Conservation (phyloP, 805 yeast species). For the Kuraishia ogatae region DNA sequence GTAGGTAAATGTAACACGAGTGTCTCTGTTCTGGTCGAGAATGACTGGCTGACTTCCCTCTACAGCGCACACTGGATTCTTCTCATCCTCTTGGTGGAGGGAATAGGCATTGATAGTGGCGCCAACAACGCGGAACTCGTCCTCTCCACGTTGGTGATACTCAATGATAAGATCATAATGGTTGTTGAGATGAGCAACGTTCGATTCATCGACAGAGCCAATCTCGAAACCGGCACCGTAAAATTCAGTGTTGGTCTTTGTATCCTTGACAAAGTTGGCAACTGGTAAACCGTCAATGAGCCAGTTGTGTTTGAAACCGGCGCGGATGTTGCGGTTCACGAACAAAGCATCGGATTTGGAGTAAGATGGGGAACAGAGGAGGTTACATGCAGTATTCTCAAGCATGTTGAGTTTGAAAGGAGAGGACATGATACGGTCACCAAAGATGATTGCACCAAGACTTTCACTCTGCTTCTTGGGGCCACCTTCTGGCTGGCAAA, state of each 20-base stretch:
- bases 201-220: slow-evolving; percentile 55
- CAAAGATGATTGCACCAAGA: slow-evolving; percentile 87
- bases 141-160: slow-evolving; percentile 66
- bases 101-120: slow-evolving; percentile 71
- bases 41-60: slow-evolving; percentile 29
- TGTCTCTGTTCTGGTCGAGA: slow-evolving; percentile 40
- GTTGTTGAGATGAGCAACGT: slow-evolving; percentile 56
- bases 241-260: slow-evolving; percentile 49
- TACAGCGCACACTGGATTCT: slow-evolving; percentile 12
- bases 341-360: slow-evolving; percentile 62
- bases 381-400: slow-evolving; percentile 56
- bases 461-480: slow-evolving; percentile 74
- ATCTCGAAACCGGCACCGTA: slow-evolving; percentile 78
- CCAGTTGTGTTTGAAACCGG: slow-evolving; percentile 89
- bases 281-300: slow-evolving; percentile 92
- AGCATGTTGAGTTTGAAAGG: slow-evolving; percentile 81
- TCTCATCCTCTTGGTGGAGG: slow-evolving; percentile 10
- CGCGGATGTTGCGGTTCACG: slow-evolving; percentile 69
- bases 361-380: slow-evolving; percentile 56
- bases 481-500: slow-evolving; percentile 70
- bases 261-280: slow-evolving; percentile 53
- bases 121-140: slow-evolving; percentile 83
- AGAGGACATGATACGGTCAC: slow-evolving; percentile 91
- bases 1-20: slow-evolving; percentile 72
- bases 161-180: slow-evolving; percentile 76